These are phyloP conservation scores for Podaxis sp. DNA, from an alignment of 768 basidiomycete genomes.

Conservation along the genomic window DNA sequence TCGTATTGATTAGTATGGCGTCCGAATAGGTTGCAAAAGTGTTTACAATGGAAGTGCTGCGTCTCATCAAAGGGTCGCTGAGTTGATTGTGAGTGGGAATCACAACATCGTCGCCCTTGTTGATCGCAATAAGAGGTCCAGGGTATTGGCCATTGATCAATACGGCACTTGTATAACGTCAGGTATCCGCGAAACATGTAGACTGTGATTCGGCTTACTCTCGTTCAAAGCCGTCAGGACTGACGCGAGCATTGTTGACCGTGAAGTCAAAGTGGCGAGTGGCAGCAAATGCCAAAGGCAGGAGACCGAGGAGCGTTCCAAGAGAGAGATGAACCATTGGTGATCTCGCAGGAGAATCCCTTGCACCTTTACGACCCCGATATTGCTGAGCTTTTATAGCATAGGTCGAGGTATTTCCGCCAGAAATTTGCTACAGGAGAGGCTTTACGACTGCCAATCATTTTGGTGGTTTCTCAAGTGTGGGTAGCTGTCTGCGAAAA, in stretches of 20 bases:
- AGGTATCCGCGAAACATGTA: neutral
- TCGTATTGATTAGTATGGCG: neutral
- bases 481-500: constrained; percentile 6
- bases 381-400: constrained; percentile 2
- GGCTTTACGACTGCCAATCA: constrained; percentile 7
- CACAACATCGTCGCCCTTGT: constrained; percentile 35
- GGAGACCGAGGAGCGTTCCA: neutral
- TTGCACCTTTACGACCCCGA: neutral
- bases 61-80: constrained; percentile 33
- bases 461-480: constrained; percentile 5
- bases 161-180: constrained; percentile 25
- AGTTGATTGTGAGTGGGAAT: constrained; percentile 33
- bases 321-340: constrained; percentile 4
- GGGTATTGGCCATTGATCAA: constrained; percentile 41
- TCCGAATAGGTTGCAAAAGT: neutral
- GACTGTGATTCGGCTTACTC: constrained; percentile 5
- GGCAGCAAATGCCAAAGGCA: constrained; percentile 5
- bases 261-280: constrained; percentile 17
- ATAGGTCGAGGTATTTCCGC: constrained; percentile 5
- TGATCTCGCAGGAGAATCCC: neutral
- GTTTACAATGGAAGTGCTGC: constrained; percentile 30
- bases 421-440: neutral
- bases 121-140: constrained; percentile 38
- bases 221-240: constrained; percentile 42
- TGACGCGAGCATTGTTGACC: constrained; percentile 37